Percentiles rank a stretch among this genome's conserved stretches.
Conservation (phyloP, 306 rosid genomes). For the Hippophae gyantsensis region DNA sequence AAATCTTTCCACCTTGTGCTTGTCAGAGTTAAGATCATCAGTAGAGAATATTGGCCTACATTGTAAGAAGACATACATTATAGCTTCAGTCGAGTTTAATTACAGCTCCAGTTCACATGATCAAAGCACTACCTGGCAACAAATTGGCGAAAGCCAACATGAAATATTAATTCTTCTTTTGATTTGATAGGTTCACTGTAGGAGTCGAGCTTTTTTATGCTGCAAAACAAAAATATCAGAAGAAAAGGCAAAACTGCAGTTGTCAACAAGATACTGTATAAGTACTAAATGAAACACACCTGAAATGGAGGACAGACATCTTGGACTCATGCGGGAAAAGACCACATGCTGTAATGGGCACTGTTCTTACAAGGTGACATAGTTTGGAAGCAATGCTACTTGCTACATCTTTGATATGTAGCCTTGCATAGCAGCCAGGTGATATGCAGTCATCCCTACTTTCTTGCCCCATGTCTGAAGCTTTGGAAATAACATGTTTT, state of each 20-base stretch:
- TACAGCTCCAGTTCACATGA: background rate
- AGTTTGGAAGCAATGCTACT: slow-evolving; percentile 48
- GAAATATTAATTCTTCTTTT: slow-evolving; percentile 79
- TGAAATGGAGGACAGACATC: slow-evolving; percentile 90
- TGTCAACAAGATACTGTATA: background rate
- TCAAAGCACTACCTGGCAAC: slow-evolving; percentile 54
- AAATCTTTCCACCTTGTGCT: slow-evolving; percentile 98
- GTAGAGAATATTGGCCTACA: slow-evolving; percentile 81
- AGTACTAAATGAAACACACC: slow-evolving; percentile 31
- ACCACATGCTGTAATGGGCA: slow-evolving; percentile 72
- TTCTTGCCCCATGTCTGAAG: slow-evolving; percentile 50
- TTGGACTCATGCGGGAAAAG: slow-evolving; percentile 89
- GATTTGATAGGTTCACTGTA: slow-evolving; percentile 66
- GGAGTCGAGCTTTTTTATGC: slow-evolving; percentile 80
- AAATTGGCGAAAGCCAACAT: slow-evolving; percentile 96
- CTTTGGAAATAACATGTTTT: slow-evolving; percentile 73
- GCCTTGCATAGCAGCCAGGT: slow-evolving; percentile 55
- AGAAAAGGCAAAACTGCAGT: slow-evolving; percentile 4
- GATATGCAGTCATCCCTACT: slow-evolving; percentile 46
- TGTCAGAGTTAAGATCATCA: slow-evolving; percentile 70
- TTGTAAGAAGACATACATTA: slow-evolving; percentile 4
- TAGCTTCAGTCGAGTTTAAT: background rate
- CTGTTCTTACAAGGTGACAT: slow-evolving; percentile 24
- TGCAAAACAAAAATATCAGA: slow-evolving; percentile 27
- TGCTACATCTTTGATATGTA: slow-evolving; percentile 71